phyloP scores from a whole-genome alignment of 2,329 filamentous ascomycete genomes.

The Rhynchosporium graminicola region DNA sequence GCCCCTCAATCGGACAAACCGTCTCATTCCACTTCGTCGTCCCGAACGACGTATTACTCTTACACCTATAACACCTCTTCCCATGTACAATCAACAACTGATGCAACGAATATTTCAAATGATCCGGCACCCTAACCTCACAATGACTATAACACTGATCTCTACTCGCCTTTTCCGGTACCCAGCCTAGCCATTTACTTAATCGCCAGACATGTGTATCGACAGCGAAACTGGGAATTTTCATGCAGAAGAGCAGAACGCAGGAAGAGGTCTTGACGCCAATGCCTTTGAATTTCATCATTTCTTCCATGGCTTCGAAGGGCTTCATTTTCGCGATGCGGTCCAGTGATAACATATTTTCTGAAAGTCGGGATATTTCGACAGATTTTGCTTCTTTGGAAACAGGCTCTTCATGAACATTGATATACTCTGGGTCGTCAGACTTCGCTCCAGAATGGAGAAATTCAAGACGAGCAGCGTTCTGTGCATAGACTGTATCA shows the following conservation, averaged over 20 bases:
- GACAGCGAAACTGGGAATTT: conserved; percentile 55
- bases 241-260: conserved; percentile 57
- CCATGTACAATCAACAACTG: conserved; percentile 57
- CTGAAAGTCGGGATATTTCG: conserved; percentile 58
- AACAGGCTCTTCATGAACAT: conserved; percentile 47
- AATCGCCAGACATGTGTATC: conserved; percentile 59
- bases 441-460: conserved; percentile 48
- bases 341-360: conserved; percentile 59
- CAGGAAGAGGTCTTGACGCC: conserved; percentile 60
- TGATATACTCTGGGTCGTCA: conserved; percentile 43
- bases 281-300: conserved; percentile 54
- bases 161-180: conserved; percentile 51
- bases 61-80: conserved; percentile 50
- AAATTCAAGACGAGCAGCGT: conserved; percentile 53
- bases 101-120: conserved; percentile 57
- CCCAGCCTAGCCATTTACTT: conserved; percentile 55
- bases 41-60: conserved; percentile 53
- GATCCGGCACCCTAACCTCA: conserved; percentile 53
- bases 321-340: conserved; percentile 49
- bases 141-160: conserved; percentile 54
- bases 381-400: conserved; percentile 52
- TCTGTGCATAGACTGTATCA: conserved; percentile 70
- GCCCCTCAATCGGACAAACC: conserved; percentile 63
- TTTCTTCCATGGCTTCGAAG: conserved; percentile 52
- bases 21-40: conserved; percentile 61